Base-by-base conservation (phyloP, 108 stramenopile species). In the Mayamaea pseudoterrestris region DNA sequence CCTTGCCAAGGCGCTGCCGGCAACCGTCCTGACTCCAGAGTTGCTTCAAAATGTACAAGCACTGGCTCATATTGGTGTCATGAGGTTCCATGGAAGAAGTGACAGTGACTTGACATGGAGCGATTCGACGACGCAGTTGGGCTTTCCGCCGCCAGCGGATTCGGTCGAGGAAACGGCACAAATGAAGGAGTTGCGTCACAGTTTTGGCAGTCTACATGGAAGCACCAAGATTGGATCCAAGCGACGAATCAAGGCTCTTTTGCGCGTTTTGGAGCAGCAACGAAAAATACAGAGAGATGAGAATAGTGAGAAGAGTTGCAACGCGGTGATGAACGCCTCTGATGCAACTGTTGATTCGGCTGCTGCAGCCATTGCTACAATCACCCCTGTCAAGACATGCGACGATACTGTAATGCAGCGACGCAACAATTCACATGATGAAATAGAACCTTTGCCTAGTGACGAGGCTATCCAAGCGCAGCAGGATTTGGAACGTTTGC, bases 161-260 rank as follows among this genome's bases (percentile, higher is more conserved):
- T 35, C 50, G 11, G 50, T 54, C 12, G 37, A 61, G 13, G n/a
- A n/a, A n/a, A n/a, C n/a, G n/a, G n/a, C n/a, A n/a, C n/a, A n/a
- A n/a, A 41, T 30, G 23, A 21, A 59, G 1, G 23, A 35, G 50
- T 27, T 25, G 27, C 2, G 43, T n/a, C 27, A 27, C 14, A 47
- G 20, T 41, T 23, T 58, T 23, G 74, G 78, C 17, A 41, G 24
- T 35, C 41, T 89, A 37, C 74, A 75, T 34, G 82, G 79, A n/a
- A 69, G 71, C 41, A 78, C 86, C 1, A 80, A 81, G 41, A 50
- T 77, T 39, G 78, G 71, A 18, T 81, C 86, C 21, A 83, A 81
- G 44, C 68, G 76, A 43, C 65, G 86, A 17, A 44, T 81, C 35
- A 65, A 69, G 36, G 78, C 76, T 21, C 47, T 89, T 55, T 58